Conservation (phyloP, 192 early-diverging fungal species). For the Gryganskiella cystojenkinii region DNA sequence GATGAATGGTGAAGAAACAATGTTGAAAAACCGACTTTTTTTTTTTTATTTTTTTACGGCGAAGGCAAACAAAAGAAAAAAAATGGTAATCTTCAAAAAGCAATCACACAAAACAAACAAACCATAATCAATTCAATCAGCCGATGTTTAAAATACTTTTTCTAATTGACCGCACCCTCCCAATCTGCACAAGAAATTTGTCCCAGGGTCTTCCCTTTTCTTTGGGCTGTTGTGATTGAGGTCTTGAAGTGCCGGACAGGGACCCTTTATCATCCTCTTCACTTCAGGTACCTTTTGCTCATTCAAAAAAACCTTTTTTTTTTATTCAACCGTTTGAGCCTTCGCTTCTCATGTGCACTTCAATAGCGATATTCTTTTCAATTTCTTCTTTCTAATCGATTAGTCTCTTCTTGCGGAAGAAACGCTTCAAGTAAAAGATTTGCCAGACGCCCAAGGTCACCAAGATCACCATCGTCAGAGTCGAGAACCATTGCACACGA, state of each 20-base stretch:
- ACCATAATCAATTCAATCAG: too few species aligned
- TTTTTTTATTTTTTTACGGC: not conserved
- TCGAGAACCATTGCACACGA: slow-evolving; percentile 85
- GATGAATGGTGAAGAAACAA: not conserved
- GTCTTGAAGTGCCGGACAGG: too few species aligned
- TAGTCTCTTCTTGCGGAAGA: slow-evolving; percentile 93
- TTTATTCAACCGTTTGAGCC: too few species aligned
- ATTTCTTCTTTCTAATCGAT: slow-evolving; percentile 64
- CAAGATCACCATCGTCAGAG: slow-evolving; percentile 79
- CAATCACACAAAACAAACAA: not conserved
- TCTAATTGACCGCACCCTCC: too few species aligned
- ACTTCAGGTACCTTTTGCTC: too few species aligned
- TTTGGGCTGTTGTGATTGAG: too few species aligned
- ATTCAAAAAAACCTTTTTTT: not conserved
- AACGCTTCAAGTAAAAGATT: slow-evolving; percentile 87
- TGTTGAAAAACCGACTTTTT: not conserved
- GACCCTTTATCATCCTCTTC: too few species aligned
- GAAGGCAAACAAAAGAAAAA: not conserved
- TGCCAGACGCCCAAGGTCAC: slow-evolving; percentile 84
- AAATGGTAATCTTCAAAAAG: not conserved
- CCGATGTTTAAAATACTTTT: too few species aligned
- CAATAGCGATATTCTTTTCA: not conserved
- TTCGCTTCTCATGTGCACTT: too few species aligned
- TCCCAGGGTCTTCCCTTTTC: too few species aligned
- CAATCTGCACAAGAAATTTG: too few species aligned